Percentiles rank a stretch among this genome's conserved stretches.
These are phyloP conservation scores for Solanum piurae DNA, from an alignment of 257 asterid genomes.

Conservation along the genomic window DNA sequence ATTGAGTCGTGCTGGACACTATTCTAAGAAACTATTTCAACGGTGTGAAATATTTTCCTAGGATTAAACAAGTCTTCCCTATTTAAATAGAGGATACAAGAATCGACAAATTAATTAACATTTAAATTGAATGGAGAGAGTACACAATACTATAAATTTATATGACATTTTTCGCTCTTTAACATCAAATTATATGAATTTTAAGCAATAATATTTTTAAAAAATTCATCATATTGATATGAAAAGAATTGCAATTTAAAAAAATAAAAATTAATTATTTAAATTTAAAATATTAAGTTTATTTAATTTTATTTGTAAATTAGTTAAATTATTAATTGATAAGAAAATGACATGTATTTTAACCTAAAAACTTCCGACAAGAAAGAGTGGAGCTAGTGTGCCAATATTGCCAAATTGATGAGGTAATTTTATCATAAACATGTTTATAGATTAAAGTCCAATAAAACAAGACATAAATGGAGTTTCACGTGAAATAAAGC, in stretches of 20 bases:
- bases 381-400: background rate
- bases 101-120: too few relatives aligned
- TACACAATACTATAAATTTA: background rate
- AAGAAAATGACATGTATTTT: background rate
- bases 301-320: background rate
- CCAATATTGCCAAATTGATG: background rate
- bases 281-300: background rate
- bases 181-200: background rate
- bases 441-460: background rate
- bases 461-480: background rate
- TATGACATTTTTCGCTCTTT: background rate
- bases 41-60: fast-evolving
- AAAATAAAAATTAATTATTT: too few relatives aligned
- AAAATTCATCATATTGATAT: background rate
- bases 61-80: too few relatives aligned
- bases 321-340: background rate
- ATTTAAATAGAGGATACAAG: too few relatives aligned
- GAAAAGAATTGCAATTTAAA: background rate
- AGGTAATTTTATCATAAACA: background rate
- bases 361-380: background rate
- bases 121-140: too few relatives aligned
- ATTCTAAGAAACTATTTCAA: too few relatives aligned
- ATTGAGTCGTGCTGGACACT: too few relatives aligned
- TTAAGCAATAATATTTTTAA: background rate
- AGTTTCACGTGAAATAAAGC: background rate